Conservation (phyloP, 179 eudicot species). For the Beta lomatogona region DNA sequence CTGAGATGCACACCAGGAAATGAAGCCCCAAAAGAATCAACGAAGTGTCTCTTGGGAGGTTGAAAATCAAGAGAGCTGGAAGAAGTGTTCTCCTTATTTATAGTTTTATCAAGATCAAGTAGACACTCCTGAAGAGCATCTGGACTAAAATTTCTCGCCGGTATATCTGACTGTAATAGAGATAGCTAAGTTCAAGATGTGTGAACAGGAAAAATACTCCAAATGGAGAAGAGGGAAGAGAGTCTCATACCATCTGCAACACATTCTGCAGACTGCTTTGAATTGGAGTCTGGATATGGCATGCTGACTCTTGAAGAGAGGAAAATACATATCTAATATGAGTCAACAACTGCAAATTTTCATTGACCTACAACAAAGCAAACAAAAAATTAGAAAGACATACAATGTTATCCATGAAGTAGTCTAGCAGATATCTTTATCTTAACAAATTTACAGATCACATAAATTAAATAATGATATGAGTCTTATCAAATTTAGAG, state of each 20-base stretch:
- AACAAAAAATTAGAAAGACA: background rate
- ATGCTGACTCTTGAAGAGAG: conserved; percentile 44
- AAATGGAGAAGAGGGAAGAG: conserved; percentile 17
- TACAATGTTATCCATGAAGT: background rate
- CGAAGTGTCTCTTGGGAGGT: conserved; percentile 8
- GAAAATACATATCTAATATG: conserved; percentile 57
- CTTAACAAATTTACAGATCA: background rate
- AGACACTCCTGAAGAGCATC: conserved; percentile 38
- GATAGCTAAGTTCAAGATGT: conserved; percentile 24
- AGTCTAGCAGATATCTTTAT: background rate
- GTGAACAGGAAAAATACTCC: conserved; percentile 5
- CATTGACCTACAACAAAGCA: conserved; percentile 48
- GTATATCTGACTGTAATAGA: conserved; percentile 49
- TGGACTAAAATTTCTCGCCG: conserved; percentile 36
- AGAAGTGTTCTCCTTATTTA: conserved; percentile 22
- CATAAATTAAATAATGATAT: background rate
- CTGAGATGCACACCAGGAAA: conserved; percentile 9
- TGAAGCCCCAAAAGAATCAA: conserved; percentile 8
- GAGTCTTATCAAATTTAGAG: background rate
- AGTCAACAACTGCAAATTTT: conserved; percentile 61
- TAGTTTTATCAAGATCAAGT: conserved; percentile 31
- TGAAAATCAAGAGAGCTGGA: background rate
- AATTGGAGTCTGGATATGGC: conserved; percentile 30
- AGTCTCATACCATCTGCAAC: conserved; percentile 44
- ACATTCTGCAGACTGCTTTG: conserved; percentile 33